Evolutionary conservation across 2,329 filamentous ascomycete species (phyloP), one percentile per base, ranked within the genome.

Genomic region (Ascochyta koolunga): DNA sequence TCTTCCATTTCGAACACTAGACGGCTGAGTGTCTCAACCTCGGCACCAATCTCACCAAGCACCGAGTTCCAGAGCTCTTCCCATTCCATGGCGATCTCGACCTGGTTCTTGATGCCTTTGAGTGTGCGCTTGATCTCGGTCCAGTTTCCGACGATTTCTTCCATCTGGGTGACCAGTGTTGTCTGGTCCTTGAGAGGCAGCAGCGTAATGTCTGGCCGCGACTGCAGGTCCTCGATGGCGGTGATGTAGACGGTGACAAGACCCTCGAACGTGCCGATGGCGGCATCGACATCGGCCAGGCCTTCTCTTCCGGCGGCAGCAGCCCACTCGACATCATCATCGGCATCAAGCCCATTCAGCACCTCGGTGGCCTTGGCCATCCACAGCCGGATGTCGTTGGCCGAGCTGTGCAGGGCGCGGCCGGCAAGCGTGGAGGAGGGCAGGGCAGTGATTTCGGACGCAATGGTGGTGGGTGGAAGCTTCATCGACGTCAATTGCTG

Each of bases 81-180:
- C 93, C 93, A 99, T 71, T 99, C 95, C 92, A 98, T 96, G 40
- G 95, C 95, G 54, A 96, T 87, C 75, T 98, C 95, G 16, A 99
- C 93, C 70, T 98, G 93, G 41, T 85, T 85, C 72, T 96, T 96
- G 50, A 96, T 89, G 22, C 78, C 87, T 59, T 89, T 89, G 44
- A 99, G 79, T 1, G 89, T 88, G 36, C 80, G 81, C 66, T 91
- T 89, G 66, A 97, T 93, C 61, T 87, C 86, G 38, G 86, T 82
- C 95, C 95, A 99, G 67, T 93, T 90, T 31, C 82, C 82, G 57
- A 96, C 80, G 54, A 96, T 95, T 18, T 82, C 81, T 67, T 98
- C 93, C 89, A 98, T 96, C 77, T 96, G 91, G 10, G 84, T 81
- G 21, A 97, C 91, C 15, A 95, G 89, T 4, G 79, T 83, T 50